These are phyloP conservation scores for Colletotrichum acutatum DNA, from an alignment of 2,329 filamentous ascomycete species.

Conservation along the genomic window DNA sequence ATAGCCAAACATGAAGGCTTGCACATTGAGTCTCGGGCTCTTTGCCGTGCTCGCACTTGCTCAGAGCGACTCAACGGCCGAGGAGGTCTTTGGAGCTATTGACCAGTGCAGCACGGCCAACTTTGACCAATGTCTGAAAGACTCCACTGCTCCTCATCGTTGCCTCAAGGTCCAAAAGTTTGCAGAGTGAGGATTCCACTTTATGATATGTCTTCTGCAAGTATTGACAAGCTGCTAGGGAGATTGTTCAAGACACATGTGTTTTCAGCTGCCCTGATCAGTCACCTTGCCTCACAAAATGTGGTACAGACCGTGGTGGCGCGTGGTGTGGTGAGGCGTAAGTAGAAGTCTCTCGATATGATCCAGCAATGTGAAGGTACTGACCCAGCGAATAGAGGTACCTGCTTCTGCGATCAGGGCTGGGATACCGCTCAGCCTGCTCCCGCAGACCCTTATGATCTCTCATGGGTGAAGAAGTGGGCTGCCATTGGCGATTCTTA, in stretches of 20 bases:
- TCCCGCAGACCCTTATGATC: slow-evolving; percentile 15
- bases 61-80: neutral
- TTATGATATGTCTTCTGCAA: too few species aligned
- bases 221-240: neutral
- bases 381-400: neutral
- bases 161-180: neutral
- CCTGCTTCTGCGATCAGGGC: neutral
- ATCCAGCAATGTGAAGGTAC: neutral
- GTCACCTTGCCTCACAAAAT: neutral
- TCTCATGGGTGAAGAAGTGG: slow-evolving; percentile 44
- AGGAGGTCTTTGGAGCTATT: neutral
- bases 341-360: neutral
- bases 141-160: neutral
- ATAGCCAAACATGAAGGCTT: neutral
- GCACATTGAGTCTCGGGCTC: neutral
- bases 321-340: neutral
- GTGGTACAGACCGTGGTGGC: neutral
- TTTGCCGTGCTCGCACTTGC: neutral
- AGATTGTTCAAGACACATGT: neutral
- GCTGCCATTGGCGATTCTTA: slow-evolving; percentile 51
- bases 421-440: neutral
- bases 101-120: neutral
- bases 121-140: neutral
- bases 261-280: neutral
- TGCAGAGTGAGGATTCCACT: neutral